Base-by-base conservation (phyloP, 2,329 filamentous ascomycete genomes). In the Apiospora arundinis region DNA sequence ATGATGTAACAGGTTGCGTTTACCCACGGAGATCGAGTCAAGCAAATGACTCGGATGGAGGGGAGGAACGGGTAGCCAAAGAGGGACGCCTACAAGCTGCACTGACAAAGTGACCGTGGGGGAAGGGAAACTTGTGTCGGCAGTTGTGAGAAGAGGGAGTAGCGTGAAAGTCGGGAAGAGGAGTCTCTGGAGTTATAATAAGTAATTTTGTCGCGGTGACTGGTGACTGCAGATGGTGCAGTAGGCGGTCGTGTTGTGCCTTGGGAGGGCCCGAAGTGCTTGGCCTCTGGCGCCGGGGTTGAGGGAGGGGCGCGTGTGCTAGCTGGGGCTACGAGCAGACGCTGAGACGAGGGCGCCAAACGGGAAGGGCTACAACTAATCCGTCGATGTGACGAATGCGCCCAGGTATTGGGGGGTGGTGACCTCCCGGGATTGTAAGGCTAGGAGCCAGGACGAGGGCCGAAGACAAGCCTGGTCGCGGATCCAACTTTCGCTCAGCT, bases 11-110 rank as follows among this genome's bases (percentile, higher is more conserved):
- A 70, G 66, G 68, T 72, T 73, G 52, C 52, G 52, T 63, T 63
- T 37, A 37, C 28, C 52, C 52, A 63, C 52, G 16, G 28, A 63
- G 52, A 75, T 80, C 80, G 78, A 85, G 82, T 80, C 83, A 85
- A 85, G 79, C 73, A 76, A 84, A 85, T 84, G 83, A 84, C 83
- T 84, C 76, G 74, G 76, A 75, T 77, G 76, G 73, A 73, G 73
- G 75, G 74, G 71, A 73, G 75, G 74, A 71, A 72, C 76, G 74
- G 73, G 73, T 73, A 76, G 74, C 71, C 71, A 56, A 69, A 44
- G 75, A 74, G 73, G 73, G 71, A 75, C 78, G 79, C 76, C 79
- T 76, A 77, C 76, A 76, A 80, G 78, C 76, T 80, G 80, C 79
- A 78, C 80, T 80, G 80, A 81, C 80, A 79, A 63, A 78, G 81